Evolutionary conservation across 2,329 filamentous ascomycete genomes (phyloP).

Genomic region (Xylariaceae sp.): DNA sequence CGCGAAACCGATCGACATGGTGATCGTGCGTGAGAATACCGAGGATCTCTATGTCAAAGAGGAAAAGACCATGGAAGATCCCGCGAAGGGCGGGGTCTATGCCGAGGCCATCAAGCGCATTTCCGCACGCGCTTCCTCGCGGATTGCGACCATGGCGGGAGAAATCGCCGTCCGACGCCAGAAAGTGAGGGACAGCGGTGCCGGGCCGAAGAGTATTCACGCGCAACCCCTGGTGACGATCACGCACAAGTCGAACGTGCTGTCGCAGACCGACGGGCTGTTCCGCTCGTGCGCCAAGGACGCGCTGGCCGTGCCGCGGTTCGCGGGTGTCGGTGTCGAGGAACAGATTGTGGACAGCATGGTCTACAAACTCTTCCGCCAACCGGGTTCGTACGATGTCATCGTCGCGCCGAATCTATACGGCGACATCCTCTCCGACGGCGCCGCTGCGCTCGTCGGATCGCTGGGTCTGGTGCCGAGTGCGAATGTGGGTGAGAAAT

Average conservation of each 20-base stretch:
- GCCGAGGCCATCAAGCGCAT: constrained; percentile 98
- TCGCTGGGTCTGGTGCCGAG: constrained; percentile 87
- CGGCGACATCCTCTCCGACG: constrained; percentile 93
- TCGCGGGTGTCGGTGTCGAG: constrained; percentile 63
- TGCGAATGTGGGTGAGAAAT: constrained; percentile 89
- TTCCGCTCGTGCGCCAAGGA: constrained; percentile 77
- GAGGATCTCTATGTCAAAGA: constrained; percentile 98
- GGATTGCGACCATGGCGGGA: constrained; percentile 89
- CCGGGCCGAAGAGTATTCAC: constrained; percentile 51
- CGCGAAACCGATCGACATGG: constrained; percentile 75
- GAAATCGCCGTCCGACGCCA: constrained; percentile 88
- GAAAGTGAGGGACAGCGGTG: constrained; percentile 61
- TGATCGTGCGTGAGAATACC: constrained; percentile 98
- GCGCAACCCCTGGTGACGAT: constrained; percentile 76
- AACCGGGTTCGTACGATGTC: constrained; percentile 92
- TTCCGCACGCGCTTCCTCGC: constrained; percentile 72
- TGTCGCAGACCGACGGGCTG: constrained; percentile 91
- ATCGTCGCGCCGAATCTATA: constrained; percentile 97
- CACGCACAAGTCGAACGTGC: constrained; percentile 97
- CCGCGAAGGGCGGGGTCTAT: constrained; percentile 67
- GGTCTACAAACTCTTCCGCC: constrained; percentile 99
- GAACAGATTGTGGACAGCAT: constrained; percentile 99
- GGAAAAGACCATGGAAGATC: constrained; percentile 73
- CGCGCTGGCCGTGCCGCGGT: constrained; percentile 62
- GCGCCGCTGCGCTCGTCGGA: constrained; percentile 88